Conservation (phyloP, 2,329 filamentous ascomycete species). For the Onygena corvina region DNA sequence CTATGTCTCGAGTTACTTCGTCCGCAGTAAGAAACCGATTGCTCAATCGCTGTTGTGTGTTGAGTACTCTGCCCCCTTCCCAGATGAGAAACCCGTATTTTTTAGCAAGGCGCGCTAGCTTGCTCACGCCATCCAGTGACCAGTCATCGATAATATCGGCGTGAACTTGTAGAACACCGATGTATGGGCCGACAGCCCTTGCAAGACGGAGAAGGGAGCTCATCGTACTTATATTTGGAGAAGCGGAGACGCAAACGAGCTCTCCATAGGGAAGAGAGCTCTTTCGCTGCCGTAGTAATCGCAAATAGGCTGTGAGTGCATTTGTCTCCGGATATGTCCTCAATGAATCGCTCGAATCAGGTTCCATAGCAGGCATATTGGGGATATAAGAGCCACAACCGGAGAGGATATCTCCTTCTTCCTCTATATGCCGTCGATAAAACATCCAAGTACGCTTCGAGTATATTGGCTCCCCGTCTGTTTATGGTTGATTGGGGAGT, state of each 20-base stretch:
- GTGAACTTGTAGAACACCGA: conserved; percentile 50
- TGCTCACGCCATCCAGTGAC: conserved; percentile 42
- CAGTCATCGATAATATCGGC: conserved; percentile 52
- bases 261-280: conserved; percentile 28
- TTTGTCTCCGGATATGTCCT: conserved; percentile 16
- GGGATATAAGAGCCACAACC: neutral
- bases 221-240: conserved; percentile 47
- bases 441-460: neutral
- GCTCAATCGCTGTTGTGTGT: conserved; percentile 25
- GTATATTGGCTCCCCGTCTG: neutral
- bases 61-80: conserved; percentile 32
- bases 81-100: conserved; percentile 31
- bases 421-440: conserved; percentile 3
- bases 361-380: neutral
- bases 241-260: conserved; percentile 38
- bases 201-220: conserved; percentile 45
- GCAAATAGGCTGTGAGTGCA: conserved; percentile 29
- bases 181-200: conserved; percentile 48
- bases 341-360: neutral
- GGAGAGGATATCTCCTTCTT: neutral
- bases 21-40: conserved; percentile 22
- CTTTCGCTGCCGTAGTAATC: conserved; percentile 25
- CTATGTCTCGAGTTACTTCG: conserved; percentile 24
- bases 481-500: neutral
- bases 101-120: conserved; percentile 26